Evolutionary conservation across 2,329 filamentous ascomycete species (phyloP).

Genomic region (Thielaviopsis musarum): DNA sequence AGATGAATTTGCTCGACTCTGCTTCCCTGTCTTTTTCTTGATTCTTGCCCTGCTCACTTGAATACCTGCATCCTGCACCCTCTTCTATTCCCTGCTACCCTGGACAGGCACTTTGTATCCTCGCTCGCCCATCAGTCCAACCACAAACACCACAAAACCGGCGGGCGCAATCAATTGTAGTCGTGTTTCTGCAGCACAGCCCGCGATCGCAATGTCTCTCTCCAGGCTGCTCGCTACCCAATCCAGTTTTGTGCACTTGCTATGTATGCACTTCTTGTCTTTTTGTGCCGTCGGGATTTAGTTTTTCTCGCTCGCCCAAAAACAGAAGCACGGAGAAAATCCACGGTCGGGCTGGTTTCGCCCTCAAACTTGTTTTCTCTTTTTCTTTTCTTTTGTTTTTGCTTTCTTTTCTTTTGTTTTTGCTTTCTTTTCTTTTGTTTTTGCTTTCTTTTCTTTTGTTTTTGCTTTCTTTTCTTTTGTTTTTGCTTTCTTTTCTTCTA

Average conservation of each 20-base stretch:
- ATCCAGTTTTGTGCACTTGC: neutral
- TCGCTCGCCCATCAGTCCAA: neutral
- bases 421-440: neutral
- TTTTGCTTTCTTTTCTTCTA: too few relatives aligned
- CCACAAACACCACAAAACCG: neutral
- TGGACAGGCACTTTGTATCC: neutral
- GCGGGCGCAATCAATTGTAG: neutral
- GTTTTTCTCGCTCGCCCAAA: neutral
- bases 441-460: neutral
- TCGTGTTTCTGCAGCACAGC: neutral
- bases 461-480: constrained; percentile 1
- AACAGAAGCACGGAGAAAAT: neutral
- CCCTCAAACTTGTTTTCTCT: constrained; percentile 1
- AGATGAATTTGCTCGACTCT: neutral
- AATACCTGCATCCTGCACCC: neutral
- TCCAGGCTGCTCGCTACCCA: neutral
- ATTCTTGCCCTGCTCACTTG: neutral
- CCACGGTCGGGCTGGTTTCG: neutral
- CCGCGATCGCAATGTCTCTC: neutral
- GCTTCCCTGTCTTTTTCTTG: too few relatives aligned
- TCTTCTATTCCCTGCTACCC: neutral
- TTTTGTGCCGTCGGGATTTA: neutral
- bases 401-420: constrained; percentile 4
- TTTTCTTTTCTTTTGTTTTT: neutral
- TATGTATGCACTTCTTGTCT: neutral